Base-by-base conservation (phyloP, 148 eudicot species). In the Diospyros lotus region DNA sequence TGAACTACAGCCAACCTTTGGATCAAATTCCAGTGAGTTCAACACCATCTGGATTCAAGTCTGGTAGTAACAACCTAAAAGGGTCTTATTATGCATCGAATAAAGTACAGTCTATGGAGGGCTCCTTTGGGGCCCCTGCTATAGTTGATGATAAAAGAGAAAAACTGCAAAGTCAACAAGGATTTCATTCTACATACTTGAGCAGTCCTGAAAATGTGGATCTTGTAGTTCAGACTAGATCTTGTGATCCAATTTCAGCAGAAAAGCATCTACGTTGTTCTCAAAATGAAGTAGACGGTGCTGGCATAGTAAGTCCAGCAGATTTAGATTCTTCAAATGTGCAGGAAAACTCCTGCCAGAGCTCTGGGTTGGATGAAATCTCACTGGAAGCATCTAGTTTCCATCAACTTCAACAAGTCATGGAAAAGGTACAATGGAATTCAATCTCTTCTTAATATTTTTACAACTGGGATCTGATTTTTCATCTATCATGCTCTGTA, bases 361-460 rank as follows among this genome's bases (percentile, higher is more conserved):
- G 88, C 84, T 85, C 92, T 58, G 87, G 73, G 48, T 75, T 86
- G 81, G 90, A 90, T 80, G 92, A 92, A 73, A 78, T 82, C 58
- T 87, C 97, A 61, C 76, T 79, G 38, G 90, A 92, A 83, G 89
- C 87, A 46, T 86, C 85, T 66, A 87, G 97, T 84, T 89, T 92
- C 74, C 87, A 75, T 64, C 97, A 90, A 81, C 92, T 94, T 75
- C 96, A 90, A 82, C 86, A 79, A 77, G 89, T 87, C 80, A 84
- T 89, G 92, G 94, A 87, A 78, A 87, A 89, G 97, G 98, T 94
- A 89, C 58, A 38, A 3, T 7, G 9, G 15, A 3, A 71, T 52
- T 73, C 1, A 10, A 11, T 18, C 52, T 59, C 40, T 13, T 52
- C 6, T 70, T 18, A 12, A 15, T 45, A 66, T 17, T 66, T 52